Base-by-base conservation (phyloP, 169 alveolate genomes). In the Neospora caninum region DNA sequence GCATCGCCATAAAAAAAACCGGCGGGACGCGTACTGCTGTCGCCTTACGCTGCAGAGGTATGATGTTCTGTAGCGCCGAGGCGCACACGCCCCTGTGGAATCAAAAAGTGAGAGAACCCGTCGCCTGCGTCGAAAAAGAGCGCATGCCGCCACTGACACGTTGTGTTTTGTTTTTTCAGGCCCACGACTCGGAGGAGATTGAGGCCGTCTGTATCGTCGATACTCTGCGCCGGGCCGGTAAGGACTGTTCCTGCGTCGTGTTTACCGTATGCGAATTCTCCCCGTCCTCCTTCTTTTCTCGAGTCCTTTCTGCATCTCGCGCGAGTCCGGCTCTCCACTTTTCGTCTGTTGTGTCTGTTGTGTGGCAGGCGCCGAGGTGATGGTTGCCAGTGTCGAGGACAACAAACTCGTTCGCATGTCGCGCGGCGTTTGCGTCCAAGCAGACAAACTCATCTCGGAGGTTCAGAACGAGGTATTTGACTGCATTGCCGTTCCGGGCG, bases 401-500 rank as follows among this genome's bases (percentile, higher is more conserved):
- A 36, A 25, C 38, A 31, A 34, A 27, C 0, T 29, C 31, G 89
- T 91, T 42, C 34, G 54, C 27, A 91, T 84, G 67, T 38, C 94
- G 25, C 94, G 84, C 34, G 82, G 82, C 31, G 80, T 91, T 49
- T 53, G n/a, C 73, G 78, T 91, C n/a, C 45, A 78, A 36, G 91
- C 80, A 1, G 94, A 91, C 38, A n/a, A 13, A 80, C 53, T 22
- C 27, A 31, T 91, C 53, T 10, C 49, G 4, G 94, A 25, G 36
- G 80, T 91, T 6, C 83, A 70, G 22, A 13, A 49, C 6, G 84
- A 78, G 34, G 25, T 29, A 25, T 91, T 42, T 70, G 94, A 91
- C 84, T 49, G 80, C 27, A 91, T 91, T n/a, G 86, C 80, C 39
- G 18, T 91, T 41, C 94, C 94, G 18, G 94, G 94, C 2, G 91